A percentile compares a stretch with the other conserved stretches of the same genome.
These are phyloP conservation scores for Fagus crenata DNA, from an alignment of 306 rosid genomes.

Conservation along the genomic window DNA sequence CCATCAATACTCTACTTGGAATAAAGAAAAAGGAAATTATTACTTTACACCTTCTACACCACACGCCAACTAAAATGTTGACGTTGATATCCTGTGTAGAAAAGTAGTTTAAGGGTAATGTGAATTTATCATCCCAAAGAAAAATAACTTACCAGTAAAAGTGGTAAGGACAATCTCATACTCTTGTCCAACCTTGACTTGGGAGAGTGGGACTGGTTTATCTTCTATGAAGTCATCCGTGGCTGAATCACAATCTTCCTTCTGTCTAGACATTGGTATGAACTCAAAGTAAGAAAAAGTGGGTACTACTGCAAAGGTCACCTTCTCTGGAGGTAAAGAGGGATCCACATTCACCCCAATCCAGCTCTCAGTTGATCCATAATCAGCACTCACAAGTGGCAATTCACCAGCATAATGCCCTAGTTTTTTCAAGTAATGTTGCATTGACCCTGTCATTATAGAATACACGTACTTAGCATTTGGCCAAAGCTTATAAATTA, in stretches of 20 bases:
- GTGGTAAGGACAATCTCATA: conserved; percentile 92
- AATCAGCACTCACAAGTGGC: conserved; percentile 85
- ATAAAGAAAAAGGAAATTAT: not conserved
- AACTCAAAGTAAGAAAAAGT: conserved; percentile 92
- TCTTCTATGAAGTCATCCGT: conserved; percentile 73
- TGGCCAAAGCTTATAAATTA: conserved; percentile 80
- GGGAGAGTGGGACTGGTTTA: conserved; percentile 70
- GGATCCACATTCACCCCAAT: conserved; percentile 91
- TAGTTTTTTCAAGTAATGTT: conserved; percentile 70
- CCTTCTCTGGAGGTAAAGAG: conserved; percentile 64
- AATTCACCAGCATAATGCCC: conserved; percentile 70
- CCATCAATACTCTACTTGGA: too few relatives aligned
- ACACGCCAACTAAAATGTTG: too few relatives aligned
- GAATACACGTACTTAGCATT: conserved; percentile 82
- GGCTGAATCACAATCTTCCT: conserved; percentile 28
- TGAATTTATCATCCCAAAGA: not conserved
- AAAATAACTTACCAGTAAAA: conserved; percentile 63
- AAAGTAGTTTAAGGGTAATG: too few relatives aligned
- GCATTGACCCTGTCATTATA: conserved; percentile 94
- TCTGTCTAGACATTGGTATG: conserved; percentile 64
- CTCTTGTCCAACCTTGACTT: conserved; percentile 69
- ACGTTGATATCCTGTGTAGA: too few relatives aligned
- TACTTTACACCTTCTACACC: too few relatives aligned
- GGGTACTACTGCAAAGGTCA: conserved; percentile 78
- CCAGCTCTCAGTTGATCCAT: conserved; percentile 99